Evolutionary conservation across 495 filamentous ascomycete species (phyloP).

Genomic region (Penicillium herquei): DNA sequence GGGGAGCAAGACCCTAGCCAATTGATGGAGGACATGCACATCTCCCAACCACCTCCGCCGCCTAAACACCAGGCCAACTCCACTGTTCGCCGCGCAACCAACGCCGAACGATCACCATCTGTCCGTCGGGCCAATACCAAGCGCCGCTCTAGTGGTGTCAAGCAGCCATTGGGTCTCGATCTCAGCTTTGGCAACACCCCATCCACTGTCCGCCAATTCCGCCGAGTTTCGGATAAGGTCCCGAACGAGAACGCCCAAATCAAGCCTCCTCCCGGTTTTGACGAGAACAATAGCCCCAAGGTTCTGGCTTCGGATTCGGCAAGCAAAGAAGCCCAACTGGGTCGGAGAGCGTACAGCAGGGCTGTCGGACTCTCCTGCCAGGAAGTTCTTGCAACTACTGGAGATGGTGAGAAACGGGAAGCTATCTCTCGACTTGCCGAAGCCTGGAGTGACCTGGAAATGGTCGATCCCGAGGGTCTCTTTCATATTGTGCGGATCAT

Average conservation of each 20-base stretch:
- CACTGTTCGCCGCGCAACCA: conserved; percentile 55
- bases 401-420: conserved; percentile 70
- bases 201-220: conserved; percentile 86
- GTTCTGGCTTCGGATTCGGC: conserved; percentile 27
- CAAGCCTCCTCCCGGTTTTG: conserved; percentile 31
- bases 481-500: conserved; percentile 76
- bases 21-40: conserved; percentile 41
- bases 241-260: conserved; percentile 30
- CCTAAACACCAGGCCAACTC: conserved; percentile 42
- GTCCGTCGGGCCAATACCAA: conserved; percentile 44
- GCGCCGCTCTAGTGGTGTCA: conserved; percentile 56
- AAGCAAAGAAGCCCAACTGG: conserved; percentile 79
- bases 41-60: conserved; percentile 35
- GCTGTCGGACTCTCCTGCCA: conserved; percentile 77
- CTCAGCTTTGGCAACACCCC: conserved; percentile 87
- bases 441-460: conserved; percentile 80
- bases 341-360: conserved; percentile 74
- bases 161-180: conserved; percentile 77
- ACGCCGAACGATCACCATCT: conserved; percentile 43
- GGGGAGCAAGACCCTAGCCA: conserved; percentile 37
- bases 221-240: conserved; percentile 74
- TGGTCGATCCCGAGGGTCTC: conserved; percentile 85
- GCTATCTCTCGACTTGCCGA: conserved; percentile 76
- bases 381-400: conserved; percentile 78
- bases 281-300: conserved; percentile 48